Conservation (phyloP, 2,329 filamentous ascomycete genomes). For the Bipolaris cookei region DNA sequence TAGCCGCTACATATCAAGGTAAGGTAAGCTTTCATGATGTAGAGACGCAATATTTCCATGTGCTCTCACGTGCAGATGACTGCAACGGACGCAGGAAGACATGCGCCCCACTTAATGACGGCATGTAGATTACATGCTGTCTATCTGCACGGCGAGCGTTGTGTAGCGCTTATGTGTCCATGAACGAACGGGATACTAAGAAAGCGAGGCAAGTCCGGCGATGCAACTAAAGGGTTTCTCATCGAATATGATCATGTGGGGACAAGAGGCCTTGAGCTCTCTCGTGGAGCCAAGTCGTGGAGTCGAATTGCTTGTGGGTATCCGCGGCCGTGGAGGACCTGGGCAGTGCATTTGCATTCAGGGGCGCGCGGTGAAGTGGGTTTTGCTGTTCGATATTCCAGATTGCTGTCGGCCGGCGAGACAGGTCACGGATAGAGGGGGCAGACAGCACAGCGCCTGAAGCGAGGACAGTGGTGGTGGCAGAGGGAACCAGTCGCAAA, state of each 20-base stretch:
- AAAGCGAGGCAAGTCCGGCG: neutral
- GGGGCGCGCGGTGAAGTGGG: neutral
- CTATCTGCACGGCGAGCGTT: neutral
- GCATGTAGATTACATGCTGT: neutral
- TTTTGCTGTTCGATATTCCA: neutral
- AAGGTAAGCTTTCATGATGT: conserved; percentile 1
- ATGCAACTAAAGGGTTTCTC: neutral
- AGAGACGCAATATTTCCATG: conserved; percentile 3
- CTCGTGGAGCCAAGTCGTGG: neutral
- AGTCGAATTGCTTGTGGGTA: neutral
- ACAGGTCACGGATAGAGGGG: conserved; percentile 1
- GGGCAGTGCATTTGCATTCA: neutral
- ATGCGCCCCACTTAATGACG: conserved; percentile 8
- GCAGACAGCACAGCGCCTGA: neutral
- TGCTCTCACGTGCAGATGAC: conserved; percentile 10
- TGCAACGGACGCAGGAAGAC: conserved; percentile 1
- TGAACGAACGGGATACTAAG: neutral
- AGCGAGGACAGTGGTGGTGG: neutral
- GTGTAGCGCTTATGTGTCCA: neutral
- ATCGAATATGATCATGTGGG: neutral
- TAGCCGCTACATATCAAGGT: conserved; percentile 8
- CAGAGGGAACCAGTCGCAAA: neutral
- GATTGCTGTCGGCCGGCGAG: neutral
- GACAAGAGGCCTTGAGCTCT: neutral
- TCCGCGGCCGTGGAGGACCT: conserved; percentile 13